phyloP scores from a whole-genome alignment of 1,284 basidiomycete genomes.

The Ustilago shanxiensis region DNA sequence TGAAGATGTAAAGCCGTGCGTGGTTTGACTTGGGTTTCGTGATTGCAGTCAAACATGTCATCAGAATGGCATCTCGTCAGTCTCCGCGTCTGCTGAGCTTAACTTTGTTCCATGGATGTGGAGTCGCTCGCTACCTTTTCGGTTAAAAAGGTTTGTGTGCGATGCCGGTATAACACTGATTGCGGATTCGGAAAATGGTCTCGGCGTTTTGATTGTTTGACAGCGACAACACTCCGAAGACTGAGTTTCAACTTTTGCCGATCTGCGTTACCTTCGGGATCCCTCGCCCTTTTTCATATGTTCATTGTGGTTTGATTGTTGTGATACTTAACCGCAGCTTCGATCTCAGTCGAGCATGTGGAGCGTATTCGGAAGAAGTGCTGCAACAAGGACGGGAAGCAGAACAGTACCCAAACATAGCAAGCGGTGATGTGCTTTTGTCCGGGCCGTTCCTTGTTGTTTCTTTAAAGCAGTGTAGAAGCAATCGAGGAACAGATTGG shows the following conservation, averaged over 20 bases:
- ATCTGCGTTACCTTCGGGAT: neutral
- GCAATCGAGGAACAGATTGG: too few relatives aligned
- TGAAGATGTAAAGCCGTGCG: constrained; percentile 5
- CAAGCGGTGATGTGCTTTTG: neutral
- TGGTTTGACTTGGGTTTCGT: neutral
- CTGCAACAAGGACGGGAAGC: too few relatives aligned
- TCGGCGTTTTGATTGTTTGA: neutral
- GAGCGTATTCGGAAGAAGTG: too few relatives aligned
- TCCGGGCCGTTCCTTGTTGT: too few relatives aligned
- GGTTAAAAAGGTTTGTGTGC: too few relatives aligned
- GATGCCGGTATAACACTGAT: too few relatives aligned
- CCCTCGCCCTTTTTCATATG: neutral
- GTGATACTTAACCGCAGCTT: too few relatives aligned
- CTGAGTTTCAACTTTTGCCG: neutral
- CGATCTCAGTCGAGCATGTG: neutral
- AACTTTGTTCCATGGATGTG: neutral
- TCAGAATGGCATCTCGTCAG: neutral
- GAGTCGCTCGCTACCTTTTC: neutral
- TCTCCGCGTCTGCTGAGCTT: constrained; percentile 3
- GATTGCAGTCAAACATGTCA: neutral
- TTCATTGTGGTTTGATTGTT: neutral
- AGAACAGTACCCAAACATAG: too few relatives aligned
- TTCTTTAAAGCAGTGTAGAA: too few relatives aligned
- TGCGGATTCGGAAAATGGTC: neutral
- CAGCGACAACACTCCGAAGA: neutral